These are phyloP conservation scores for Blastocystis sp. DNA, from an alignment of 352 stramenopile genomes.

Conservation along the genomic window DNA sequence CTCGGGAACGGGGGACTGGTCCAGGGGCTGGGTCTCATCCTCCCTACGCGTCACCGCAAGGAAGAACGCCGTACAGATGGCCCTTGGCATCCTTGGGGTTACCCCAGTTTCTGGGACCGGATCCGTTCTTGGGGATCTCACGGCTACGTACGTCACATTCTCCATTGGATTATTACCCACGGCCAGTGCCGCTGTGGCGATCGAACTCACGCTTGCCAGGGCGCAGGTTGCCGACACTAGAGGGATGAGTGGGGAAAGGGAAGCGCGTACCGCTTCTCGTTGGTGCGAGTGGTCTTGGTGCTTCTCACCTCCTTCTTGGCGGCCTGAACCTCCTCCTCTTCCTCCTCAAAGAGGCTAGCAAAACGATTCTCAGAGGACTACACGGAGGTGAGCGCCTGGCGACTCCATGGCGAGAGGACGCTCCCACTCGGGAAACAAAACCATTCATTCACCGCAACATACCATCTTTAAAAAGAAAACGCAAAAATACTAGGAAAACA, in stretches of 20 bases:
- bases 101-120: constrained; percentile 45
- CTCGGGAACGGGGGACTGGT: not conserved
- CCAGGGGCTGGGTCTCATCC: not conserved
- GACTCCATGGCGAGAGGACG: not conserved
- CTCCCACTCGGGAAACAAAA: not conserved
- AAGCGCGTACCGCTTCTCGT: too few species aligned
- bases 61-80: not conserved
- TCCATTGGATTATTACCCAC: constrained; percentile 35
- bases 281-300: not conserved
- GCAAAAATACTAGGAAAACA: not conserved
- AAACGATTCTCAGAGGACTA: constrained; percentile 67
- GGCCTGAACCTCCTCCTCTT: constrained; percentile 10
- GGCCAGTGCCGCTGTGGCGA: constrained; percentile 49
- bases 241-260: too few species aligned
- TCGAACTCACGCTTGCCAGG: constrained; percentile 58
- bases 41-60: not conserved
- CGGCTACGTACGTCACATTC: constrained; percentile 12
- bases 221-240: not conserved
- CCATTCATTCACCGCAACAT: not conserved
- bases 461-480: not conserved
- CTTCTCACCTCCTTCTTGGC: constrained; percentile 6
- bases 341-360: constrained; percentile 58
- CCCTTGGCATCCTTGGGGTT: constrained; percentile 56
- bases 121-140: constrained; percentile 64
- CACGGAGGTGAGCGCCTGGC: not conserved